Evolutionary conservation across 257 asterid species (phyloP), one percentile per base, ranked within the genome.

Genomic region (Scutellaria minor): DNA sequence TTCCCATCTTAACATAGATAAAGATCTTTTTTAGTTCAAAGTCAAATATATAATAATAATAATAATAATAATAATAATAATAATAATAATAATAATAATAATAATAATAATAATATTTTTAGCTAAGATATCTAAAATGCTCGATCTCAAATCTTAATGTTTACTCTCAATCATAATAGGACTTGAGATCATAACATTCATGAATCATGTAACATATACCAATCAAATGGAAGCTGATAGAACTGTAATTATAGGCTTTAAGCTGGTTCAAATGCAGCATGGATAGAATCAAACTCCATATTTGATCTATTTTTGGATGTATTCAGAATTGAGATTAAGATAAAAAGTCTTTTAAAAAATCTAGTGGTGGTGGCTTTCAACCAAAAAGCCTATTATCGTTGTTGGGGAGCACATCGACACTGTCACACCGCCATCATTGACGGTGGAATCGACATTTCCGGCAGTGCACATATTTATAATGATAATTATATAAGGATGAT

Each of bases 231-330:
- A 74, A 55, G 75, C 75, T 39, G 48, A 61, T 1, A 77, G 60
- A 66, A 81, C 82, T 11, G 82, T 81, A 4, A 81, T 81, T 22
- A 11, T 81, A 13, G 74, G 18, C 18, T 18, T 18, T 18, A 18
- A 18, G 18, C 85, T 9, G 77, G 78, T 7, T 9, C 77, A 22
- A 81, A 81, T 66, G 82, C 72, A 14, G 82, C 77, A 60, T 77
- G 85, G 85, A 64, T 67, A 2, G 78, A 77, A 31, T 78, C 82
- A 0, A 62, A 66, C 31, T 74, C 82, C 12, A 15, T 77, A 24
- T 81, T 81, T n/a, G 80, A 77, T 74, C 59, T 73, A n/a, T 81
- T 81, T 52, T n/a, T 77, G 47, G 82, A 77, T 55, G 77, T 82
- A 48, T 74, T 81, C 15, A 66, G 53, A 77, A 60, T 70, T 27